A percentile compares a stretch with the other conserved stretches of the same genome.
Evolutionary conservation across 352 stramenopile species (phyloP).

Genomic region (Nannochloropsis limnetica): DNA sequence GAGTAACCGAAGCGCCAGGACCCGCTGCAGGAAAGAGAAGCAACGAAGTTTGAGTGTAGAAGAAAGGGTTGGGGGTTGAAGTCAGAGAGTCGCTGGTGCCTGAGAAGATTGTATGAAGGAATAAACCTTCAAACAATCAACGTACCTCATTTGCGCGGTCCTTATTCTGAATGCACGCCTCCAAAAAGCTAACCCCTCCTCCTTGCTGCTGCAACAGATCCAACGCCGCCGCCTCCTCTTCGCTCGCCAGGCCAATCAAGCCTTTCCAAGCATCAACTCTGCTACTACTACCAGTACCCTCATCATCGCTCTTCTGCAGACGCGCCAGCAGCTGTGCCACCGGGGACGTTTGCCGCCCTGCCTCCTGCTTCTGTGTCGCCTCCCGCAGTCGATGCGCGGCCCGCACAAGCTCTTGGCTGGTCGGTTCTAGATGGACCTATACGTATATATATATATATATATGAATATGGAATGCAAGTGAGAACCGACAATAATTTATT

Average conservation of each 20-base stretch:
- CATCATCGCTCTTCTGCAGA: background rate
- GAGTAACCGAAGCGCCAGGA: conserved; percentile 1
- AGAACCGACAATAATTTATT: background rate
- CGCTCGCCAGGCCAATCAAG: background rate
- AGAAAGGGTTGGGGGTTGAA: background rate
- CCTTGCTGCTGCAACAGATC: background rate
- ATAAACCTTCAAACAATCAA: too few species aligned
- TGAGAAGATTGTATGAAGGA: background rate
- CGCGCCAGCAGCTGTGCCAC: background rate
- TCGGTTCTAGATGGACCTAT: background rate
- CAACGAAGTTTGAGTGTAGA: background rate
- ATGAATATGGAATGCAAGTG: background rate
- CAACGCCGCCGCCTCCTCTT: background rate
- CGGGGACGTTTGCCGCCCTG: background rate
- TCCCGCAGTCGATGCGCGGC: conserved; percentile 9
- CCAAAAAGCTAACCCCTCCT: conserved; percentile 15
- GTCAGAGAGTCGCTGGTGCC: background rate
- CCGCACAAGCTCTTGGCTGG: background rate
- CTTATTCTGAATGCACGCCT: background rate
- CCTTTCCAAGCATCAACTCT: background rate
- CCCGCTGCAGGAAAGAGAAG: background rate
- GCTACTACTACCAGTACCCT: background rate
- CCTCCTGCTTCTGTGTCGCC: background rate
- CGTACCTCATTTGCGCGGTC: background rate
- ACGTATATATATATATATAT: background rate